These are phyloP conservation scores for Petunia secreta DNA, from an alignment of 257 asterid species.

Conservation along the genomic window DNA sequence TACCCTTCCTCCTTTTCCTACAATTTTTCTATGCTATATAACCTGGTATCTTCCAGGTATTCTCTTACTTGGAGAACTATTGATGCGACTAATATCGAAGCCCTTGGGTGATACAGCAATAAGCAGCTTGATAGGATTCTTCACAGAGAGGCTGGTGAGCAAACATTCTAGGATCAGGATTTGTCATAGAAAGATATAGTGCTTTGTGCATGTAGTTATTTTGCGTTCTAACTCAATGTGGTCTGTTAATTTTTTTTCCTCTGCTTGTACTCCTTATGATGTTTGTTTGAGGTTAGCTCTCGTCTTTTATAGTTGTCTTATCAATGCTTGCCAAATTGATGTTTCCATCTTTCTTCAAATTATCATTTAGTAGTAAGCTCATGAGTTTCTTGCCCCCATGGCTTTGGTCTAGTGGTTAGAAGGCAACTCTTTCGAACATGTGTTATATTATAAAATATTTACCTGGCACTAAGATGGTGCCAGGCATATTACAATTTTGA, in stretches of 20 bases:
- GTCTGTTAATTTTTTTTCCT: not conserved
- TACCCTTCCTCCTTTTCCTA: not conserved
- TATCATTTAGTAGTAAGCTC: no score
- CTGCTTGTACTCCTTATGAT: not conserved
- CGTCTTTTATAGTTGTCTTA: no score
- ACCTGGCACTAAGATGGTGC: no score
- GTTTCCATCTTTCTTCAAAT: no score
- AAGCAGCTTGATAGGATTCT: conserved; percentile 76
- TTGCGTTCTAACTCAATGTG: not conserved
- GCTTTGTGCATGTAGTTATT: not conserved
- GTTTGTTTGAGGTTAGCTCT: not conserved
- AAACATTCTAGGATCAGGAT: conserved; percentile 20
- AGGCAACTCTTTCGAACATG: no score
- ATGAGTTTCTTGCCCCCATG: no score
- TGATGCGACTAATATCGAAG: conserved; percentile 57
- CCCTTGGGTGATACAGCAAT: conserved; percentile 61
- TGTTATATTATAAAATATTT: no score
- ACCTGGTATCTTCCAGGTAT: conserved; percentile 58
- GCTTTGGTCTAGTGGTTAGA: no score
- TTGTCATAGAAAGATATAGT: not conserved
- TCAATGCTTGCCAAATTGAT: no score
- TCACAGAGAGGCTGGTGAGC: conserved; percentile 89
- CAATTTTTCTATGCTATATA: conserved; percentile 11
- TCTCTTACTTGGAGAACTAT: conserved; percentile 77
- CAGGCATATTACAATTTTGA: no score